Conservation (phyloP, 2,329 filamentous ascomycete genomes). For the Cercospora sp. region DNA sequence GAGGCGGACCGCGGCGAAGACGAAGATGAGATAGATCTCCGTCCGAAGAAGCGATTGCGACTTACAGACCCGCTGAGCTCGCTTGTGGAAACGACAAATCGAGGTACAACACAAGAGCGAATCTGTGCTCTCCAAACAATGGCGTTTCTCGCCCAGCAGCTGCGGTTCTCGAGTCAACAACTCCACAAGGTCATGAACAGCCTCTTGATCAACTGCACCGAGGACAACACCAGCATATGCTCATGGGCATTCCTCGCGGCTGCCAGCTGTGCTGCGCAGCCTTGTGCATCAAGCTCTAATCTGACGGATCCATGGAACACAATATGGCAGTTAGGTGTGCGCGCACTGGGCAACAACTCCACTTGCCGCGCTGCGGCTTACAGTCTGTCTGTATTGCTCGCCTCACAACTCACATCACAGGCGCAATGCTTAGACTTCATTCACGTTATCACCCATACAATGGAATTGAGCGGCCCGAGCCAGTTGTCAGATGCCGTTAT, state of each 20-base stretch:
- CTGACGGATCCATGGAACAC: conserved; percentile 64
- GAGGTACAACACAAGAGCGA: conserved; percentile 41
- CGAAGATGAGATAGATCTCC: conserved; percentile 17
- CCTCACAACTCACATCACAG: conserved; percentile 65
- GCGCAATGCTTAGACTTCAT: conserved; percentile 67
- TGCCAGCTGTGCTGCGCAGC: conserved; percentile 58
- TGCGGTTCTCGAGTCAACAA: conserved; percentile 30
- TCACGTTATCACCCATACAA: conserved; percentile 70
- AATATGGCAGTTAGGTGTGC: conserved; percentile 71
- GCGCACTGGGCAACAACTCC: conserved; percentile 67
- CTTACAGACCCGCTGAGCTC: conserved; percentile 43
- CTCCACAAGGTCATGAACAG: conserved; percentile 21
- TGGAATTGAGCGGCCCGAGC: conserved; percentile 79
- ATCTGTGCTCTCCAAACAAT: conserved; percentile 57
- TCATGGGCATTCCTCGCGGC: conserved; percentile 87
- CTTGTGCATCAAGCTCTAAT: conserved; percentile 43
- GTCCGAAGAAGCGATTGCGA: conserved; percentile 43
- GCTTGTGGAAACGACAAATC: conserved; percentile 42
- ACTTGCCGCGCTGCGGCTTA: conserved; percentile 77
- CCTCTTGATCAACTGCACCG: conserved; percentile 43
- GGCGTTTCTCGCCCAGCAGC: conserved; percentile 50
- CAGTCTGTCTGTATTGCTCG: conserved; percentile 68
- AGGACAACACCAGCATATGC: conserved; percentile 66
- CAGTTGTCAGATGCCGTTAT: conserved; percentile 77
- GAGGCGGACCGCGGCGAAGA: conserved; percentile 21